These are phyloP conservation scores for Amanita phalloides DNA, from an alignment of 768 basidiomycete species.

Conservation along the genomic window DNA sequence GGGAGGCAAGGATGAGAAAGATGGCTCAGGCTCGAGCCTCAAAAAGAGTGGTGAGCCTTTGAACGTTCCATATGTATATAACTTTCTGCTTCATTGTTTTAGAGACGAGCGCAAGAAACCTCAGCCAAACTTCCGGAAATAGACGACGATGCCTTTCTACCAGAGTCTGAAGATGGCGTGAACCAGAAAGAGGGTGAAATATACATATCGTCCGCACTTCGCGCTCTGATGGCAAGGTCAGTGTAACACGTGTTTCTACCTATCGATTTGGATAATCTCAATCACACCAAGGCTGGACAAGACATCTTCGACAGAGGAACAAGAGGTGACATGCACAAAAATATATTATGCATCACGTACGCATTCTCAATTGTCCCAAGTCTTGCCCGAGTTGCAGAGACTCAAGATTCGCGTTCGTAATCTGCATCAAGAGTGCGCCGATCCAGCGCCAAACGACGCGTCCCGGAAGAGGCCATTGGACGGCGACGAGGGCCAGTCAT, in stretches of 20 bases:
- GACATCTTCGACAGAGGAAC: conserved; percentile 15
- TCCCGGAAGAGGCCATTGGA: conserved; percentile 13
- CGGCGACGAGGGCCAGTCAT: conserved; percentile 17
- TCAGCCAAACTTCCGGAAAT: conserved; percentile 18
- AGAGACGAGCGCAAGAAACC: neutral
- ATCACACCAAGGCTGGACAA: conserved; percentile 20
- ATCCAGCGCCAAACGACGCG: conserved; percentile 9
- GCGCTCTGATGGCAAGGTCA: conserved; percentile 73
- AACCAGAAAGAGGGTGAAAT: conserved; percentile 25
- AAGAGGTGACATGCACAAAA: conserved; percentile 60
- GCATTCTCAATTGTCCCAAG: conserved; percentile 90
- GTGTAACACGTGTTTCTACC: conserved; percentile 8
- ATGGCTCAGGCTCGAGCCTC: conserved; percentile 44
- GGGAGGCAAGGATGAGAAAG: conserved; percentile 45
- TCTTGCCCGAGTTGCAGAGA: conserved; percentile 74
- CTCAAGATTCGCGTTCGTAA: conserved; percentile 33
- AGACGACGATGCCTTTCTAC: conserved; percentile 66
- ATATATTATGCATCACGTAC: conserved; percentile 94
- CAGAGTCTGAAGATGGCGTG: conserved; percentile 35
- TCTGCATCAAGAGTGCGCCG: conserved; percentile 11
- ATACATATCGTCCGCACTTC: conserved; percentile 69
- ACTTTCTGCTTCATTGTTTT: neutral
- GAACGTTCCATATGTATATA: neutral
- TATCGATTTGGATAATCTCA: neutral
- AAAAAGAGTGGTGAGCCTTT: conserved; percentile 47